Evolutionary conservation across 176 grass and related monocot genomes (phyloP).

Genomic region (Bromus sterilis): DNA sequence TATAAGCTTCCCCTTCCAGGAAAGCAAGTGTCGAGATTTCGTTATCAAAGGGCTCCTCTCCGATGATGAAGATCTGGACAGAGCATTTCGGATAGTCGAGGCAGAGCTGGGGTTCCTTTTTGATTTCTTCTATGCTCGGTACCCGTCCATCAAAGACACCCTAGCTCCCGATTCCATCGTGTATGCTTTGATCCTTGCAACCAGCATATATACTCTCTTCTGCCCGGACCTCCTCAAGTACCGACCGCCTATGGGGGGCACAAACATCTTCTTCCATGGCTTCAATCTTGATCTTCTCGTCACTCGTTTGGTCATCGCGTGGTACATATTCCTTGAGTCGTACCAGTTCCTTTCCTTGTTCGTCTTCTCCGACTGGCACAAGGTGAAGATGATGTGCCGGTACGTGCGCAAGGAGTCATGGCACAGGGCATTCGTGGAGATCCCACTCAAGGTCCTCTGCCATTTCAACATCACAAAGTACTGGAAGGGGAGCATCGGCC

Average conservation of each 20-base stretch:
- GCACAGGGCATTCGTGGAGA: background rate
- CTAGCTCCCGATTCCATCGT: too few relatives aligned
- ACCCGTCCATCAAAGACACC: too few relatives aligned
- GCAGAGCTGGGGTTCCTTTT: background rate
- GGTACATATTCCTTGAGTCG: slow-evolving; percentile 3
- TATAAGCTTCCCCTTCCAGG: background rate
- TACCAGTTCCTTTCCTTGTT: too few relatives aligned
- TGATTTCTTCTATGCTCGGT: slow-evolving; percentile 9
- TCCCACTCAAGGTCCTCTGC: background rate
- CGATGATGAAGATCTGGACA: background rate
- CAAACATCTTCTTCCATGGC: background rate
- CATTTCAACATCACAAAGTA: background rate
- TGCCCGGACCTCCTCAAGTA: too few relatives aligned
- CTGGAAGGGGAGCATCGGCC: background rate
- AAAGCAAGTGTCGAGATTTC: background rate
- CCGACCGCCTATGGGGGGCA: background rate
- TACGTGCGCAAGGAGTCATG: background rate
- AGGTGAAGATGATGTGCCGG: slow-evolving; percentile 8
- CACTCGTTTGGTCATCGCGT: too few relatives aligned
- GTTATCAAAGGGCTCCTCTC: background rate
- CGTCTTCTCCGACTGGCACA: too few relatives aligned
- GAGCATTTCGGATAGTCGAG: too few relatives aligned
- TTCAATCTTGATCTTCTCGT: too few relatives aligned
- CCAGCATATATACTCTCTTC: slow-evolving; percentile 3
- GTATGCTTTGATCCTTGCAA: background rate